Base-by-base conservation (phyloP, 2,329 filamentous ascomycete genomes). In the Penicillium sp. region DNA sequence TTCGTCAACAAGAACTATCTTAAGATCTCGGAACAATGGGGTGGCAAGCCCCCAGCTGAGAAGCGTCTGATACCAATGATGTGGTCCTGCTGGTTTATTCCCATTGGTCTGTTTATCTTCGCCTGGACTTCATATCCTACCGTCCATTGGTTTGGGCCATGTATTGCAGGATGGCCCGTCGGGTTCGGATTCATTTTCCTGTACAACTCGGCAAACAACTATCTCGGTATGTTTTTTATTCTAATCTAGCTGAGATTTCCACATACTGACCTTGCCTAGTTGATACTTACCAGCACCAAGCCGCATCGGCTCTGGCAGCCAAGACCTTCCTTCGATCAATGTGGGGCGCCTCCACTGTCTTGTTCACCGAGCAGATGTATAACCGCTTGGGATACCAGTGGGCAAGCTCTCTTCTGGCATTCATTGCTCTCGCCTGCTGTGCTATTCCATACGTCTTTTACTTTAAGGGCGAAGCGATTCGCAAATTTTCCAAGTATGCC, bases 311-410 rank as follows among this genome's bases (percentile, higher is more conserved):
- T 0, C 82, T 93, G 3, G 90, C 90, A 0, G 89, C 89, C 37
- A 93, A 93, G 79, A 93, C 89, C 0, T 92, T 85, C 68, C 79
- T 93, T 55, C 83, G 89, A 23, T 88, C 84, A 15, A 88, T 92
- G 75, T 94, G 89, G 88, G 90, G 90, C 65, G 90, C 89, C 1
- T 81, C 76, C 1, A 85, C 86, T 1, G 89, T 93, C 0, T 81
- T 95, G 1, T 94, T 94, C 74, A 93, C 90, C 0, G 80, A 82
- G 61, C 89, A 93, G 72, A 93, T 94, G 89, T 92, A 90, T 73
- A 72, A 81, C 46, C 81, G 85, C 2, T 79, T 93, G 14, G 85
- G 85, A 8, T 81, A 91, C 72, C 85, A 90, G 69, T 93, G 90
- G 89, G 90, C 90, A 0, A 85, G 84, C 48, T 81, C 82, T 0